A percentile compares a stretch with the other conserved stretches of the same genome.
Conservation (phyloP, 1,284 basidiomycete species). For the Albatrellus sp. region DNA sequence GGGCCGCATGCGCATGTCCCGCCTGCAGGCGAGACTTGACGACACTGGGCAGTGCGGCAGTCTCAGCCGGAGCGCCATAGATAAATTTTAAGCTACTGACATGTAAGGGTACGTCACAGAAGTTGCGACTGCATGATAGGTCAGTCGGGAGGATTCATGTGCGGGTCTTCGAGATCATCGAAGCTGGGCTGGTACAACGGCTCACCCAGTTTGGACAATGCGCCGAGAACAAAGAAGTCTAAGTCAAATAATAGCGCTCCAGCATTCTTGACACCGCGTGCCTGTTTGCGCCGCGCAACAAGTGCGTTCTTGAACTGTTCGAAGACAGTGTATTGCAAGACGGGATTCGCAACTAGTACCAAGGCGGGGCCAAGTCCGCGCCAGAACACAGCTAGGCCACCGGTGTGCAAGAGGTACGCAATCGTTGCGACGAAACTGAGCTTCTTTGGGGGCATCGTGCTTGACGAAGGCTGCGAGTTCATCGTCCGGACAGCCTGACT, state of each 20-base stretch:
- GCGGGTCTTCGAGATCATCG: neutral
- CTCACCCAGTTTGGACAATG: conserved; percentile 75
- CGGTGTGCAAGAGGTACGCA: conserved; percentile 62
- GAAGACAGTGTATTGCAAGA: conserved; percentile 82
- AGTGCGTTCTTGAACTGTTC: conserved; percentile 80
- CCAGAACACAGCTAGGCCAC: conserved; percentile 80
- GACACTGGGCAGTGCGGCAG: conserved; percentile 34
- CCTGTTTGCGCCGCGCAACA: conserved; percentile 43
- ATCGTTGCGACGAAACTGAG: conserved; percentile 63
- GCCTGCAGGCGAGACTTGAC: conserved; percentile 78
- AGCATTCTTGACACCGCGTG: conserved; percentile 14
- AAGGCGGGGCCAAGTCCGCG: conserved; percentile 93
- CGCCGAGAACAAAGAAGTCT: conserved; percentile 85
- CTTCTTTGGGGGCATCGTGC: conserved; percentile 27
- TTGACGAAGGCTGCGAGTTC: conserved; percentile 17
- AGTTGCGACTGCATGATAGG: conserved; percentile 46
- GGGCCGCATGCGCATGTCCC: conserved; percentile 46
- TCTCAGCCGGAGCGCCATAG: neutral
- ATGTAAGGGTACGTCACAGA: conserved; percentile 70
- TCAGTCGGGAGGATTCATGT: neutral
- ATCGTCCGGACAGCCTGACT: conserved; percentile 71
- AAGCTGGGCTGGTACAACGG: conserved; percentile 5
- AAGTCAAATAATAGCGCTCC: conserved; percentile 57
- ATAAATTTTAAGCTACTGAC: conserved; percentile 22
- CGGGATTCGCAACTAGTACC: conserved; percentile 89